Evolutionary conservation across 176 grass and related monocot genomes (phyloP).

Genomic region (Avena insularis): DNA sequence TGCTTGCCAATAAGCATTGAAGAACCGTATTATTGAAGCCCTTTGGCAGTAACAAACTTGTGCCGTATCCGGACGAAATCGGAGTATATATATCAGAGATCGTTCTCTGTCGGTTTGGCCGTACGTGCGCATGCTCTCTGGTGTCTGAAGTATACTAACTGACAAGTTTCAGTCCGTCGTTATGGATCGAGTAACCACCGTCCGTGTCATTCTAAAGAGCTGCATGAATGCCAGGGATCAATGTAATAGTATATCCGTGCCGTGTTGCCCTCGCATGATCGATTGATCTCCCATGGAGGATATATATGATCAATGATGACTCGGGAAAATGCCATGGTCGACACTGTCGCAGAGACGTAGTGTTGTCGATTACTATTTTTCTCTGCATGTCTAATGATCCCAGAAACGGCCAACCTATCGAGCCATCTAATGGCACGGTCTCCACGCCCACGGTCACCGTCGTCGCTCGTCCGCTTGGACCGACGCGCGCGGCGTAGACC

Average conservation of each 20-base stretch:
- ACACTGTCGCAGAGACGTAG: neutral
- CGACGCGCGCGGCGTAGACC: neutral
- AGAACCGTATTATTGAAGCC: neutral
- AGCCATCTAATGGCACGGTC: neutral
- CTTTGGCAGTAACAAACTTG: neutral
- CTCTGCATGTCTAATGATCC: neutral
- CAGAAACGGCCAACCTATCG: neutral
- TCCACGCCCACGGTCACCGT: neutral
- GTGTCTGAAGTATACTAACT: neutral
- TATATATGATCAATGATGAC: conserved; percentile 18
- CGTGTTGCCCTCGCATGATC: no score
- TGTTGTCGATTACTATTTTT: neutral
- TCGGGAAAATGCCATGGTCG: neutral
- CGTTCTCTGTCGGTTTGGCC: neutral
- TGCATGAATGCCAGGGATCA: neutral
- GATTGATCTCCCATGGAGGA: neutral
- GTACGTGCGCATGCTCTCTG: neutral
- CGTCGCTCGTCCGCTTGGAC: neutral
- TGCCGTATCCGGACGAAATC: neutral
- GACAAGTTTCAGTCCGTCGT: neutral
- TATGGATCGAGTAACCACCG: neutral
- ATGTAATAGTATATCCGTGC: neutral
- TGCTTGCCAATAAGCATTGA: neutral
- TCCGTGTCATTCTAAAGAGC: neutral
- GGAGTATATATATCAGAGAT: neutral